Conservation (phyloP, 345 rosid species). For the Boechera divaricarpa region DNA sequence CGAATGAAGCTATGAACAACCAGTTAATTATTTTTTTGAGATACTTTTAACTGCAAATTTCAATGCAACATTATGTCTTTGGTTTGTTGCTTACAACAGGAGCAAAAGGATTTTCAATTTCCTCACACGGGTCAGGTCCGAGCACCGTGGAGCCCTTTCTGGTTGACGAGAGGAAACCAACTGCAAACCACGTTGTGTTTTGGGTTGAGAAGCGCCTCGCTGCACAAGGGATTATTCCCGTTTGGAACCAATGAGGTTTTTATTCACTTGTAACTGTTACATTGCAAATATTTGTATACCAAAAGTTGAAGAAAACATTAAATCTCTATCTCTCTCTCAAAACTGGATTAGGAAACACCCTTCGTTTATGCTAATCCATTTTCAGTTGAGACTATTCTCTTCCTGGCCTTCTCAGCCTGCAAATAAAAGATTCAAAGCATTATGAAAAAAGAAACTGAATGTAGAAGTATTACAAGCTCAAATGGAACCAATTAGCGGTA, state of each 20-base stretch:
- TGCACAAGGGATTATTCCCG: slow-evolving; percentile 92
- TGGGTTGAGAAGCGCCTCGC: slow-evolving; percentile 97
- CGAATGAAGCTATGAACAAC: not conserved
- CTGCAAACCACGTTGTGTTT: slow-evolving; percentile 75
- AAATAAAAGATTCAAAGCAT: not conserved
- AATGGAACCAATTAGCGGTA: not conserved
- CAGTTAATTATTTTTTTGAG: not conserved
- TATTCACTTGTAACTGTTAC: slow-evolving; percentile 20
- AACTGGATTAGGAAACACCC: not conserved
- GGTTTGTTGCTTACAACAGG: slow-evolving; percentile 50
- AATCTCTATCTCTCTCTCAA: not conserved
- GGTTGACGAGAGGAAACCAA: slow-evolving; percentile 84
- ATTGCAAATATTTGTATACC: slow-evolving; percentile 13
- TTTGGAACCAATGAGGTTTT: slow-evolving; percentile 61
- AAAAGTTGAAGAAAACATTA: not conserved
- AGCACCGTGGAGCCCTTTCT: slow-evolving; percentile 98
- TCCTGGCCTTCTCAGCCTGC: slow-evolving; percentile 39
- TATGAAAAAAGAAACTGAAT: not conserved
- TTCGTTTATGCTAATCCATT: slow-evolving; percentile 11
- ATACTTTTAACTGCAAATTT: not conserved
- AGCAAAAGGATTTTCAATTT: slow-evolving; percentile 79
- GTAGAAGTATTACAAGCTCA: too few species aligned
- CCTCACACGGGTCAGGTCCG: slow-evolving; percentile 72
- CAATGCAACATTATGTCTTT: not conserved
- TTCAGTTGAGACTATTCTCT: slow-evolving; percentile 26